Conservation (phyloP, 768 basidiomycete genomes). For the Termitomyces sp. region DNA sequence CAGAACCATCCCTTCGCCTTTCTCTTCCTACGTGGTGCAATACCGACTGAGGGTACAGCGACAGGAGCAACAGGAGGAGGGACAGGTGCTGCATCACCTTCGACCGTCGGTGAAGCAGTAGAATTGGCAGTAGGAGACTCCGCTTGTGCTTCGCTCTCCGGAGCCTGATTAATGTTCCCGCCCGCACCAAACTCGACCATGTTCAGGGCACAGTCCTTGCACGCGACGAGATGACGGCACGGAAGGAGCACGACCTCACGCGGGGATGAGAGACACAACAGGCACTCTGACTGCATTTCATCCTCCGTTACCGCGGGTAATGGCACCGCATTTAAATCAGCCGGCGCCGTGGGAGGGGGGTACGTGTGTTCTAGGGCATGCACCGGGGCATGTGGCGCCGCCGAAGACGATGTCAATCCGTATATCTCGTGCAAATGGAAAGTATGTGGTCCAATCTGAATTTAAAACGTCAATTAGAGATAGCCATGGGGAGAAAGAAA, state of each 20-base stretch:
- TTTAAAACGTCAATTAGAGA: background rate
- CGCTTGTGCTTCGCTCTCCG: slow-evolving; percentile 32
- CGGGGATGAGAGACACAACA: slow-evolving; percentile 84
- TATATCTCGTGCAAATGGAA: slow-evolving; percentile 97
- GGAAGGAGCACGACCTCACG: slow-evolving; percentile 92
- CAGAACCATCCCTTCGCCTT: slow-evolving; percentile 98
- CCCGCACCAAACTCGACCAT: slow-evolving; percentile 98
- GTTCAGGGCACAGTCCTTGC: slow-evolving; percentile 91
- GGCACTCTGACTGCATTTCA: slow-evolving; percentile 83
- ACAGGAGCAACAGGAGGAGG: slow-evolving; percentile 24
- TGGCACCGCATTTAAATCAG: slow-evolving; percentile 26
- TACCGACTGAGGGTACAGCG: slow-evolving; percentile 24
- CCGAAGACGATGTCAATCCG: slow-evolving; percentile 67
- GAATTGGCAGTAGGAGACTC: slow-evolving; percentile 18
- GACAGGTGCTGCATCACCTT: slow-evolving; percentile 11
- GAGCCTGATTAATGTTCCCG: slow-evolving; percentile 69
- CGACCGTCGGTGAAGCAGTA: slow-evolving; percentile 22
- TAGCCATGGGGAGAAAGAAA: background rate
- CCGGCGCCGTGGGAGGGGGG: slow-evolving; percentile 18
- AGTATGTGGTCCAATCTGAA: slow-evolving; percentile 84
- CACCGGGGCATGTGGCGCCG: slow-evolving; percentile 21
- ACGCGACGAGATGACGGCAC: slow-evolving; percentile 92
- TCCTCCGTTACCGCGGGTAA: slow-evolving; percentile 41
- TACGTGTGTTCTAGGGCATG: slow-evolving; percentile 15
- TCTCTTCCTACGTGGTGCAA: slow-evolving; percentile 69